Conservation (phyloP, 1,139 yeast genomes). For the Kurtzmaniella natalensis region DNA sequence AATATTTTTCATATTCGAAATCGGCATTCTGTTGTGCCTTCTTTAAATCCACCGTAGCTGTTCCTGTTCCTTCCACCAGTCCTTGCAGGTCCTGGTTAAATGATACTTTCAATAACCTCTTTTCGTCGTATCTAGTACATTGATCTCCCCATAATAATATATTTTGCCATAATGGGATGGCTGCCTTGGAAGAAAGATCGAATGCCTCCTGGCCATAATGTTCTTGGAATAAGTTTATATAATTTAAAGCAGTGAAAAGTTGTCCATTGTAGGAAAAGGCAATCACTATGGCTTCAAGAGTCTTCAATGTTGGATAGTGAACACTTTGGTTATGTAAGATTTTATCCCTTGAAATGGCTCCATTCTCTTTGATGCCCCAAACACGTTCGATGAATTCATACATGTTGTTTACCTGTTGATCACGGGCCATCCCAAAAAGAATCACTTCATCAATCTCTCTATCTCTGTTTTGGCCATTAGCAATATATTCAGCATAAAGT, state of each 20-base stretch:
- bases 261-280: slow-evolving; percentile 28
- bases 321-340: slow-evolving; percentile 13
- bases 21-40: slow-evolving; percentile 31
- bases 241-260: slow-evolving; percentile 30
- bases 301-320: slow-evolving; percentile 23
- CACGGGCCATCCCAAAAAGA: slow-evolving; percentile 1
- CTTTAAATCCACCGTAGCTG: slow-evolving; percentile 15
- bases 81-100: slow-evolving; percentile 14
- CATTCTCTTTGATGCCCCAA: slow-evolving; percentile 30
- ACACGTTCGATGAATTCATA: slow-evolving; percentile 22
- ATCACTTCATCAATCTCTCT: slow-evolving; percentile 1
- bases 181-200: slow-evolving; percentile 14
- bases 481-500: neutral
- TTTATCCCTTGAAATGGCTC: slow-evolving; percentile 13
- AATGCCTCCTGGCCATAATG: slow-evolving; percentile 17
- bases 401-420: slow-evolving; percentile 11
- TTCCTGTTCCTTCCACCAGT: slow-evolving; percentile 5
- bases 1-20: slow-evolving; percentile 38
- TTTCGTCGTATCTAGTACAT: slow-evolving; percentile 23
- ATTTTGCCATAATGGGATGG: slow-evolving; percentile 33
- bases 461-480: neutral
- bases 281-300: slow-evolving; percentile 27
- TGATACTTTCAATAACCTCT: slow-evolving; percentile 24
- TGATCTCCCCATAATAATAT: slow-evolving; percentile 36
- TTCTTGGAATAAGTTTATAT: slow-evolving; percentile 33